These are phyloP conservation scores for Candida buenavistaensis DNA, from an alignment of 1,139 yeast species.

Conservation along the genomic window DNA sequence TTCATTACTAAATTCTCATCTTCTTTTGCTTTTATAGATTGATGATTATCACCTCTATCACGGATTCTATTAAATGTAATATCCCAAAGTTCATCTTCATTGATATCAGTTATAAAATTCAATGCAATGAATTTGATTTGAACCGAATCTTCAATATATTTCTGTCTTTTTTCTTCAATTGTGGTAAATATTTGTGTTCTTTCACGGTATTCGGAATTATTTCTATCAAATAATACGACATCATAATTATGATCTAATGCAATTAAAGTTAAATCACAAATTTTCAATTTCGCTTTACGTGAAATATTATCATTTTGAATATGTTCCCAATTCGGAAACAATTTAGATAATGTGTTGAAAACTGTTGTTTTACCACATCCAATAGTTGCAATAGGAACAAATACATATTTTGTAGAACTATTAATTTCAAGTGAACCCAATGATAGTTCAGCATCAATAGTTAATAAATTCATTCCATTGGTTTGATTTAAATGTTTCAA, in stretches of 20 bases:
- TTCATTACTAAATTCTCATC: conserved; percentile 47
- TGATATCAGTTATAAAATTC: conserved; percentile 51
- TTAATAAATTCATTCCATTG: conserved; percentile 34
- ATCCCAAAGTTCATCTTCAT: conserved; percentile 38
- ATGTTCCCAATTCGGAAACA: conserved; percentile 70
- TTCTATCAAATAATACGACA: conserved; percentile 78
- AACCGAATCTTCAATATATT: conserved; percentile 29
- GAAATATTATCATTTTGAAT: conserved; percentile 83
- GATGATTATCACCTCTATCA: conserved; percentile 86
- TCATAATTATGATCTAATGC: conserved; percentile 25
- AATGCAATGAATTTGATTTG: conserved; percentile 59
- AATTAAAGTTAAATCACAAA: conserved; percentile 53
- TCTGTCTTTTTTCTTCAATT: conserved; percentile 40
- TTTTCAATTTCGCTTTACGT: conserved; percentile 47
- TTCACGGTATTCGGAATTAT: conserved; percentile 73
- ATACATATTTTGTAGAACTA: conserved; percentile 56
- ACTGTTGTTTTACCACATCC: conserved; percentile 97
- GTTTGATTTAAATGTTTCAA: conserved; percentile 44
- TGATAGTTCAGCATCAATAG: conserved; percentile 21
- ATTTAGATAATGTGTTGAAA: conserved; percentile 53
- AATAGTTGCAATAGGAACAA: conserved; percentile 84
- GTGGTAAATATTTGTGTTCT: conserved; percentile 65
- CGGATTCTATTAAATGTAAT: conserved; percentile 62
- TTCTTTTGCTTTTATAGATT: conserved; percentile 61
- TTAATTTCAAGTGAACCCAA: no score